These are phyloP conservation scores for Penicillium sclerotiorum DNA, from an alignment of 2,329 filamentous ascomycete genomes.

Conservation along the genomic window DNA sequence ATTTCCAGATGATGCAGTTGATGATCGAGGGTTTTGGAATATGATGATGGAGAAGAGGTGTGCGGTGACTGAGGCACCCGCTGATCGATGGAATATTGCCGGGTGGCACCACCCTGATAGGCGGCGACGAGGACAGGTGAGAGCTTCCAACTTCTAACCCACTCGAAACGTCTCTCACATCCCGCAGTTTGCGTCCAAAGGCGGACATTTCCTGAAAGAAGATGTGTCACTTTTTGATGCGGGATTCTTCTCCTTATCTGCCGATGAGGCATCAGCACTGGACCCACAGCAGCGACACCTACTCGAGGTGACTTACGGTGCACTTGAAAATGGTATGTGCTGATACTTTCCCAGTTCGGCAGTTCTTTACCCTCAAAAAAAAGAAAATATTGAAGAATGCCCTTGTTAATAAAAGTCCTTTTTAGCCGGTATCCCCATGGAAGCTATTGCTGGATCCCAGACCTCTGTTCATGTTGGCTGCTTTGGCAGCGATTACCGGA, in stretches of 20 bases:
- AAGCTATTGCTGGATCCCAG: background rate
- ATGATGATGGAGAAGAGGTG: background rate
- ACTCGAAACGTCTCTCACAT: too few relatives aligned
- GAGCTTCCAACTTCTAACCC: background rate
- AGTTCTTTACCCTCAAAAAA: too few relatives aligned
- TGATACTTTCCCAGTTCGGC: background rate
- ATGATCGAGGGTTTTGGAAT: background rate
- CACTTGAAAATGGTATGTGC: slow-evolving; percentile 2
- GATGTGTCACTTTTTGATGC: slow-evolving; percentile 6
- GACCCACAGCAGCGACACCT: slow-evolving; percentile 6
- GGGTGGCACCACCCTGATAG: background rate
- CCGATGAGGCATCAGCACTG: background rate
- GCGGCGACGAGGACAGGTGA: background rate
- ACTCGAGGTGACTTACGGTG: background rate
- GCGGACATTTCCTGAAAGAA: slow-evolving; percentile 2
- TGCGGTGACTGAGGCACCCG: background rate
- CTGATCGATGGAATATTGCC: too few relatives aligned
- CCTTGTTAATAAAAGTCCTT: background rate
- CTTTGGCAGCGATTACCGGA: slow-evolving; percentile 1
- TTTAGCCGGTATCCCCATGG: background rate
- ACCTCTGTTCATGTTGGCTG: background rate
- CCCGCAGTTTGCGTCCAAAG: background rate
- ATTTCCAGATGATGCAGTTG: background rate
- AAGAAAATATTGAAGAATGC: too few relatives aligned
- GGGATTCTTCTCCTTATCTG: slow-evolving; percentile 2